These are phyloP conservation scores for Diaporthe aspalathi DNA, from an alignment of 2,329 filamentous ascomycete species.

Conservation along the genomic window DNA sequence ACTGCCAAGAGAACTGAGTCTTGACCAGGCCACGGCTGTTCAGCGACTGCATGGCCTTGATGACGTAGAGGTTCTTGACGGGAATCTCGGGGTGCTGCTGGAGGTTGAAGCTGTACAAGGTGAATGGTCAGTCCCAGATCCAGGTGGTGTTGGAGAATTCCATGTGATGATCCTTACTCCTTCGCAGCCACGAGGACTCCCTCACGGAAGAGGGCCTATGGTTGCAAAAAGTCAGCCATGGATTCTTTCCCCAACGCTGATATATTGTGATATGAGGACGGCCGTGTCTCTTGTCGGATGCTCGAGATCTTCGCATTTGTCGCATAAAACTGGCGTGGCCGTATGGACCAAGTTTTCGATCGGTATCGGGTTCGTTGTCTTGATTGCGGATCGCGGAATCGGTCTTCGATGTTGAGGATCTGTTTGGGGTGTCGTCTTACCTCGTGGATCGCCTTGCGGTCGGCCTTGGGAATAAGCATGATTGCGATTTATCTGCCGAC, in stretches of 20 bases:
- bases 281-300: not conserved
- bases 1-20: conserved; percentile 99
- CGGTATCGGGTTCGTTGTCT: conserved; percentile 32
- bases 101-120: conserved; percentile 78
- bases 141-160: not conserved
- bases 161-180: conserved; percentile 60
- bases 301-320: conserved; percentile 26
- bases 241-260: not conserved
- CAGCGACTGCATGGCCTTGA: conserved; percentile 99
- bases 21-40: conserved; percentile 98
- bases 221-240: conserved; percentile 45
- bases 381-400: conserved; percentile 32
- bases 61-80: conserved; percentile 99
- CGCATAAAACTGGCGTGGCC: conserved; percentile 20
- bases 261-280: not conserved
- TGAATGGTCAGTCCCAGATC: conserved; percentile 28
- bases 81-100: conserved; percentile 98
- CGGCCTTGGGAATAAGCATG: conserved; percentile 99
- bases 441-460: conserved; percentile 99
- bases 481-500: conserved; percentile 67
- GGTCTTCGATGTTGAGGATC: conserved; percentile 7
- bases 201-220: conserved; percentile 84
- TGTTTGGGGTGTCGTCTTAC: conserved; percentile 48
- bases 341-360: conserved; percentile 25
- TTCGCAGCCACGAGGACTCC: conserved; percentile 97